A percentile compares a stretch with the other conserved stretches of the same genome.
phyloP scores from a whole-genome alignment of 371 early-diverging fungal species.

The Rhizopus microsporus region DNA sequence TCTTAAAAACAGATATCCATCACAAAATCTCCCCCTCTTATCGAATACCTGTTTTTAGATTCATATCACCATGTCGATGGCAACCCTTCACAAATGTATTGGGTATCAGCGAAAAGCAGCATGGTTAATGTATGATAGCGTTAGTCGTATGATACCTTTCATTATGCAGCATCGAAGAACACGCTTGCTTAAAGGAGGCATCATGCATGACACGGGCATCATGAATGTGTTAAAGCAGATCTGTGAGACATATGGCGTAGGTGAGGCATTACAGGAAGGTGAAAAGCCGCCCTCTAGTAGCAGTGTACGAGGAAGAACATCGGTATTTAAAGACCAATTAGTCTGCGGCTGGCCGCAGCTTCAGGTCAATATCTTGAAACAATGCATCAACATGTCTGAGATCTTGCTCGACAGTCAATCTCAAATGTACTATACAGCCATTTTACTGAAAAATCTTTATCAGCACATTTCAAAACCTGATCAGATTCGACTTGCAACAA shows the following conservation, averaged over 20 bases:
- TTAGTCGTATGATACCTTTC: constrained; percentile 59
- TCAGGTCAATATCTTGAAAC: constrained; percentile 75
- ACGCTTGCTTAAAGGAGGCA: constrained; percentile 25
- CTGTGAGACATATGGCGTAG: constrained; percentile 68
- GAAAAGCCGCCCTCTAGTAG: not conserved
- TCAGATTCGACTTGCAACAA: constrained; percentile 67
- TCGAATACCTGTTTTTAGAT: constrained; percentile 40
- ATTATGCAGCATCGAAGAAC: constrained; percentile 51
- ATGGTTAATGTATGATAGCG: constrained; percentile 68
- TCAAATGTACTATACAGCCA: constrained; percentile 64
- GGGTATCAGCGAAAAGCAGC: constrained; percentile 76
- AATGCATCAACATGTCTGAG: constrained; percentile 75
- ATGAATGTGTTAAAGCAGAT: constrained; percentile 62
- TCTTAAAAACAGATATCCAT: not conserved
- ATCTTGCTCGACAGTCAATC: constrained; percentile 66
- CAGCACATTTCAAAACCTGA: constrained; percentile 65
- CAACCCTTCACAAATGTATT: constrained; percentile 60
- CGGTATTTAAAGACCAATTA: not conserved
- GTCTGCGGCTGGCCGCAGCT: constrained; percentile 76
- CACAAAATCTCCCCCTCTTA: not conserved
- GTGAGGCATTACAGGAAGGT: constrained; percentile 40
- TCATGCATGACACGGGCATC: constrained; percentile 52
- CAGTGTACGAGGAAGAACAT: not conserved
- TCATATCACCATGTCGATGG: constrained; percentile 59
- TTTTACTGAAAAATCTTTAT: constrained; percentile 66